Evolutionary conservation across 331 rosid species (phyloP).

Genomic region (Telfairia occidentalis): DNA sequence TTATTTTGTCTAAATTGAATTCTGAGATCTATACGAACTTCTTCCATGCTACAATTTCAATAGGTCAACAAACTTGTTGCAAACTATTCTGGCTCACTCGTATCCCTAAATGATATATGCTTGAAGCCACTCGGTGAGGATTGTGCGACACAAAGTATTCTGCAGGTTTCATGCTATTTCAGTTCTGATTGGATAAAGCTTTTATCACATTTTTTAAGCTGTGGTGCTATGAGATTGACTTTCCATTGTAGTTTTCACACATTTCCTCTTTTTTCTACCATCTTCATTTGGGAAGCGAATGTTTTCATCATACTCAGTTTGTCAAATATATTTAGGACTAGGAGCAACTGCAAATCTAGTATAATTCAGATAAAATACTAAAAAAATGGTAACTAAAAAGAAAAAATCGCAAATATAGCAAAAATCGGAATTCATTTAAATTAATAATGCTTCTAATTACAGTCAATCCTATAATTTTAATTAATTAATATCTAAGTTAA

Average conservation of each 20-base stretch:
- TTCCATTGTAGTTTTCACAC: background rate
- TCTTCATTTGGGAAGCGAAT: conserved; percentile 3
- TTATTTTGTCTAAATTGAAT: background rate
- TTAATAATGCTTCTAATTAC: background rate
- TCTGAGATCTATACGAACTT: background rate
- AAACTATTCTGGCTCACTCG: conserved; percentile 58
- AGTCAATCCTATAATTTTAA: background rate
- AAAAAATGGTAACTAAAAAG: background rate
- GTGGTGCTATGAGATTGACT: conserved; percentile 10
- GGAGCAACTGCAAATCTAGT: background rate
- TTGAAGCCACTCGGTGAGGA: conserved; percentile 84
- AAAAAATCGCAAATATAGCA: background rate
- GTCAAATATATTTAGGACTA: background rate
- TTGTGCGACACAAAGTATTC: conserved; percentile 96
- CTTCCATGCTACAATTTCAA: conserved; percentile 16
- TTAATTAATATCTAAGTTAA: background rate
- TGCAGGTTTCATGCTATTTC: conserved; percentile 50
- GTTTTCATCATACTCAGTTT: background rate
- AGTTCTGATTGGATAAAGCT: conserved; percentile 10
- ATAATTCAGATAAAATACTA: background rate
- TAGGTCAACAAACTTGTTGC: conserved; percentile 70
- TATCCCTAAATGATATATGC: conserved; percentile 79
- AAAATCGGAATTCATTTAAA: background rate
- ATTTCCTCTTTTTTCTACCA: background rate
- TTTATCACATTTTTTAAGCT: conserved; percentile 10